phyloP scores from a whole-genome alignment of 2,329 filamentous ascomycete genomes.

The Harringtonia lauricola region DNA sequence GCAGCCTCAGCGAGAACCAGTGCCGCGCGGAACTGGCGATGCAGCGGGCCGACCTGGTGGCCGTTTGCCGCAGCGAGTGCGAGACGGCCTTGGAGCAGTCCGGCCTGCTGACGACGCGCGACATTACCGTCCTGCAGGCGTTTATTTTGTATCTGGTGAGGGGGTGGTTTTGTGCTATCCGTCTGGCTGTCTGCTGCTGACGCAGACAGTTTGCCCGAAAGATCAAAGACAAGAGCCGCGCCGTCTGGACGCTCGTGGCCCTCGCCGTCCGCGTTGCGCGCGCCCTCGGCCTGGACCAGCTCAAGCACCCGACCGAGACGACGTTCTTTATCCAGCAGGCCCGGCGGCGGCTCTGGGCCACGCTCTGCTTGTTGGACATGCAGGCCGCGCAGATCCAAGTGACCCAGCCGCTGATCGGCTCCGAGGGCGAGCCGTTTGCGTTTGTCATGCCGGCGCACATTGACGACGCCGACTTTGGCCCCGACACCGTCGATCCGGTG shows the following conservation, averaged over 20 bases:
- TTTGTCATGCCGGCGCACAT: constrained; percentile 10
- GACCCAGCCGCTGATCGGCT: constrained; percentile 14
- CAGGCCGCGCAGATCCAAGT: constrained; percentile 11
- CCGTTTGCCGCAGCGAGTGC: constrained; percentile 7
- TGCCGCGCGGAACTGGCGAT: constrained; percentile 1
- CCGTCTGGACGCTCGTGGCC: constrained; percentile 19
- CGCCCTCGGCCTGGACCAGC: constrained; percentile 11
- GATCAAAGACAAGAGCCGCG: constrained; percentile 12
- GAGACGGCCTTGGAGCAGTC: constrained; percentile 14
- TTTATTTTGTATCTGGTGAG: constrained; percentile 20
- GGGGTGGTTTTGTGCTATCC: not conserved
- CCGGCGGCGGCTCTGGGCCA: constrained; percentile 13
- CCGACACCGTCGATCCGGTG: constrained; percentile 6
- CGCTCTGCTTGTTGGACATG: constrained; percentile 16
- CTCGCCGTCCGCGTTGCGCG: constrained; percentile 18
- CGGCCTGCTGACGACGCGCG: constrained; percentile 14
- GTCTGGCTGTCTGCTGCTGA: not conserved
- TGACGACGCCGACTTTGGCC: constrained; percentile 11
- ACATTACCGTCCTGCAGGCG: constrained; percentile 18
- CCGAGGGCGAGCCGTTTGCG: constrained; percentile 6
- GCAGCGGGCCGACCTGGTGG: not conserved
- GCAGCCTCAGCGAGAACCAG: constrained; percentile 3
- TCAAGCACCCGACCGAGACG: not conserved
- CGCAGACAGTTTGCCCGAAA: not conserved
- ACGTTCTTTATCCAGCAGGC: constrained; percentile 14